Base-by-base conservation (phyloP, 2,329 filamentous ascomycete genomes). In the Macrophomina pseudophaseolina region DNA sequence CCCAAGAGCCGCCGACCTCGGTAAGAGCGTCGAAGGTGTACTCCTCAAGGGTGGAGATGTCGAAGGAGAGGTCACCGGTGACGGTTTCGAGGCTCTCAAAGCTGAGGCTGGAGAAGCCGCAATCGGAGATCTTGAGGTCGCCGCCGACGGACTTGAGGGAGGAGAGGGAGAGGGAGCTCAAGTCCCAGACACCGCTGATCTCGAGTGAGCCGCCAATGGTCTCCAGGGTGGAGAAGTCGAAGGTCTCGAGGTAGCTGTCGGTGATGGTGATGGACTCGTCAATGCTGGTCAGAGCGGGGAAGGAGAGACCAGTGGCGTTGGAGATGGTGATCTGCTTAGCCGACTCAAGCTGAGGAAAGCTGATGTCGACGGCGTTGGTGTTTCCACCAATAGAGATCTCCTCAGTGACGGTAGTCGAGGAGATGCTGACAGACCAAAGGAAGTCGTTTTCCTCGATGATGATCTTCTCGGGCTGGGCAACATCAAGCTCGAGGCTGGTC, bases 41-140 rank as follows among this genome's bases (percentile, higher is more conserved):
- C 33, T 54, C 60, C 16, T 38, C 32, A 1, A 40, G 48, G 18
- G 23, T 53, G 18, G 49, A n/a, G 38, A 49, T 18, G 23, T 53
- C 35, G 48, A 64, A 44, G 46, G 4, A 2, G 14, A 64, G 33
- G 60, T 51, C 46, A 18, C 60, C 60, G 3, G 84, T 18, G 49
- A 64, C 35, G 28, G 48, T 32, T 23, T 64, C 46, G 35, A 64
- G 60, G 23, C 18, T 32, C 28, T 64, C 60, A 48, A 64, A 64
- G 60, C 14, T 40, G 48, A 64, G 12, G 60, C 48, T 64, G 46
- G 60, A 53, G 48, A 64, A 53, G 60, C 60, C 35, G 60, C 23
- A 38, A 48, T 64, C 60, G 42, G 9, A 28, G 49, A 64, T 48
- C 46, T 53, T 52, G 33, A 64, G 48, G 60, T 53, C 48, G 16